Conservation (phyloP, 192 early-diverging fungal genomes). For the Linderina pennispora region DNA sequence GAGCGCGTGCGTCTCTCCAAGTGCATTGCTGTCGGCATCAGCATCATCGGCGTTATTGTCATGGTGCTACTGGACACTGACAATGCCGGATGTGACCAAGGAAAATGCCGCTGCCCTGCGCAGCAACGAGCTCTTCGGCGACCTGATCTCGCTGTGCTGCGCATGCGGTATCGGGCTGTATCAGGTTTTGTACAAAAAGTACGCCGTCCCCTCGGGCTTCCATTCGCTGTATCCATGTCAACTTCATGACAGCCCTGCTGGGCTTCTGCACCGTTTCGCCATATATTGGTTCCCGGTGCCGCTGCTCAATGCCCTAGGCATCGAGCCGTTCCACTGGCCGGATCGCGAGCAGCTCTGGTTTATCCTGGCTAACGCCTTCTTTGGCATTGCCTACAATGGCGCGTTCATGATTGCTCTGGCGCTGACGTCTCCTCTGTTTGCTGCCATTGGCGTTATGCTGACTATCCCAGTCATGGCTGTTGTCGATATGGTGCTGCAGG, state of each 20-base stretch:
- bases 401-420: constrained; percentile 74
- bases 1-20: constrained; percentile 59
- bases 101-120: constrained; percentile 2
- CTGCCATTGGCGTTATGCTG: constrained; percentile 73
- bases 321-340: constrained; percentile 67
- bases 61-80: constrained; percentile 51
- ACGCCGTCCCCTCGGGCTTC: constrained; percentile 48
- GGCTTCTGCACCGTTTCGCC: constrained; percentile 57
- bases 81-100: constrained; percentile 3
- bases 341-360: constrained; percentile 41
- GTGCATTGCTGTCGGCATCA: constrained; percentile 55
- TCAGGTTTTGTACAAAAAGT: constrained; percentile 76
- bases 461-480: constrained; percentile 69
- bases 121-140: constrained; percentile 44
- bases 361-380: constrained; percentile 59
- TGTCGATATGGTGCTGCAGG: constrained; percentile 49
- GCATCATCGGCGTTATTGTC: constrained; percentile 61
- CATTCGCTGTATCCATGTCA: constrained; percentile 69
- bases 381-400: constrained; percentile 72
- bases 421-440: constrained; percentile 64
- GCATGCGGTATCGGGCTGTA: constrained; percentile 72
- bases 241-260: constrained; percentile 63
- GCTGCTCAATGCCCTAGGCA: constrained; percentile 51
- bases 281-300: constrained; percentile 72
- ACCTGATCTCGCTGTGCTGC: constrained; percentile 55